Percentiles rank a stretch among this genome's conserved stretches.
phyloP scores from a whole-genome alignment of 495 filamentous ascomycete species.

The Tuber aestivum region DNA sequence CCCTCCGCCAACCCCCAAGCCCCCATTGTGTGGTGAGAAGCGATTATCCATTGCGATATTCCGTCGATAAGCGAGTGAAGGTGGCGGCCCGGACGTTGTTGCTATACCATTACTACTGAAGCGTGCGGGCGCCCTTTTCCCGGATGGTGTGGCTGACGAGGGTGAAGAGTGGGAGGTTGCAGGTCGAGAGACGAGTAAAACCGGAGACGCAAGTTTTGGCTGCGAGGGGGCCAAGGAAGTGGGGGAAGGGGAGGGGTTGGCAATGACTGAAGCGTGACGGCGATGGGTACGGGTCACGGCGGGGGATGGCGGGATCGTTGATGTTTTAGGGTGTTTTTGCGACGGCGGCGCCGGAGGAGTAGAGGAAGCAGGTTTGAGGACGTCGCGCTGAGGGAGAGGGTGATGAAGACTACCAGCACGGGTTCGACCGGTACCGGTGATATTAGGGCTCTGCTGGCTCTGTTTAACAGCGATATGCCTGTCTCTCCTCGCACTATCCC shows the following conservation, averaged over 20 bases:
- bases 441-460: not conserved
- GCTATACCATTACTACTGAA: conserved; percentile 45
- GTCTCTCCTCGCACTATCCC: conserved; percentile 17
- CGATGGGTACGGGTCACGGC: conserved; percentile 20
- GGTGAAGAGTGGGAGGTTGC: conserved; percentile 21
- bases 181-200: conserved; percentile 12
- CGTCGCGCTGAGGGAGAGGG: conserved; percentile 12
- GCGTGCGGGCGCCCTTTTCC: conserved; percentile 30
- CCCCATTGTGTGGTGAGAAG: conserved; percentile 27
- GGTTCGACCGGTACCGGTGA: conserved; percentile 7
- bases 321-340: conserved; percentile 9
- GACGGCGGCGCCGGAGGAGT: conserved; percentile 10
- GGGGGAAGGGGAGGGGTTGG: conserved; percentile 2
- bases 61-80: conserved; percentile 39
- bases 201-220: conserved; percentile 14
- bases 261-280: conserved; percentile 28
- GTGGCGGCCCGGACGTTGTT: conserved; percentile 40
- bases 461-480: conserved; percentile 4
- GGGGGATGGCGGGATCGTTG: conserved; percentile 7
- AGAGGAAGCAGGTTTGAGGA: conserved; percentile 17
- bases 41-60: conserved; percentile 39
- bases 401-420: conserved; percentile 22
- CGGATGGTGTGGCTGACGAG: conserved; percentile 14
- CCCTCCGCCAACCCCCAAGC: not conserved
- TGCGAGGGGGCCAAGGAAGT: conserved; percentile 4